Evolutionary conservation across 202 grass and related monocot genomes (phyloP).

Genomic region (Panicum virgatum): DNA sequence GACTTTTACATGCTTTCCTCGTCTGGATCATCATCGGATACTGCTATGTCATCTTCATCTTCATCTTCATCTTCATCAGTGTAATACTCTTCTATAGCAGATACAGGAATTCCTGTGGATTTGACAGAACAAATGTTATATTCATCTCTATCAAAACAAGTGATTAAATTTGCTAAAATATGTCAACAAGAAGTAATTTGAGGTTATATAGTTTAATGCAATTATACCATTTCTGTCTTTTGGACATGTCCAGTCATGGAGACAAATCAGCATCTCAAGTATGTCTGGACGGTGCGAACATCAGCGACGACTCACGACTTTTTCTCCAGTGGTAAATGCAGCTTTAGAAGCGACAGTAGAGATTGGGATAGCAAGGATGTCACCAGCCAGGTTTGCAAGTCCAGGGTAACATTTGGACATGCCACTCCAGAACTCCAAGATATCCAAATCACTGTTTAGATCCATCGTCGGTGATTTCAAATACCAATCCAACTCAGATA

Average conservation of each 20-base stretch:
- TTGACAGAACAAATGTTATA: neutral
- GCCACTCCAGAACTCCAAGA: slow-evolving; percentile 49
- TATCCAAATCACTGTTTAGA: slow-evolving; percentile 40
- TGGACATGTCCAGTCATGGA: slow-evolving; percentile 57
- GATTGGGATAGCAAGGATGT: slow-evolving; percentile 51
- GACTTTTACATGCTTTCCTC: neutral
- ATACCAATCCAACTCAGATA: slow-evolving; percentile 40
- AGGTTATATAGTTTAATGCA: neutral
- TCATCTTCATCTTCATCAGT: neutral
- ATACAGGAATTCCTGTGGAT: neutral
- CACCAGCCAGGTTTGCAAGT: slow-evolving; percentile 46
- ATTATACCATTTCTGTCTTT: neutral
- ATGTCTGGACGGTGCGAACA: slow-evolving; percentile 30
- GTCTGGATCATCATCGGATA: neutral
- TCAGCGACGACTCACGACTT: slow-evolving; percentile 29
- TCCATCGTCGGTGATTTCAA: slow-evolving; percentile 38
- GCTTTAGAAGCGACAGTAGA: slow-evolving; percentile 39
- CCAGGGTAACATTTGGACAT: slow-evolving; percentile 48
- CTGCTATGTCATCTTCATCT: neutral
- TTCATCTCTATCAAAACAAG: neutral
- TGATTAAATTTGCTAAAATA: neutral
- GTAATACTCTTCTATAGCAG: neutral
- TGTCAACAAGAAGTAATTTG: neutral
- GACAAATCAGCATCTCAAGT: slow-evolving; percentile 51
- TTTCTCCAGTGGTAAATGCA: slow-evolving; percentile 41